These are phyloP conservation scores for Breviolum minutum DNA, from an alignment of 73 alveolate species.

Conservation along the genomic window DNA sequence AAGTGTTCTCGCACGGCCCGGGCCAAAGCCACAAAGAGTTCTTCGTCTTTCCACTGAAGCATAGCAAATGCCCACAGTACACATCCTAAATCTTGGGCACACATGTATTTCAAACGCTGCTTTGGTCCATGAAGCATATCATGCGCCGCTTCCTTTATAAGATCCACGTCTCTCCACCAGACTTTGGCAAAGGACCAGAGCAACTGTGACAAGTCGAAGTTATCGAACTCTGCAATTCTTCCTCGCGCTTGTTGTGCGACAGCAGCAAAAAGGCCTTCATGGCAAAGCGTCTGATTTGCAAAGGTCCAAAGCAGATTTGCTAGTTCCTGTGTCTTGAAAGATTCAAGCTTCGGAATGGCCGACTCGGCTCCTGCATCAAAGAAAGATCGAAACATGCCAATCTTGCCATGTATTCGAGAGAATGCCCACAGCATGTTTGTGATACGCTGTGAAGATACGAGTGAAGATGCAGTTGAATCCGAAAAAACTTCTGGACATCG, in stretches of 20 bases:
- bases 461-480: neutral
- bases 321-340: conserved; percentile 81
- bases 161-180: conserved; percentile 33
- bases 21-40: conserved; percentile 52
- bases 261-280: conserved; percentile 40
- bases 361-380: conserved; percentile 73
- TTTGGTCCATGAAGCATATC: conserved; percentile 59
- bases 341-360: conserved; percentile 28
- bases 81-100: conserved; percentile 77
- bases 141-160: conserved; percentile 46
- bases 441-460: conserved; percentile 22
- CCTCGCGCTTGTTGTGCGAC: conserved; percentile 64
- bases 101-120: conserved; percentile 53
- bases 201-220: conserved; percentile 67
- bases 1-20: conserved; percentile 66
- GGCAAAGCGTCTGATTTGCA: conserved; percentile 62
- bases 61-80: conserved; percentile 81
- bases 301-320: conserved; percentile 81
- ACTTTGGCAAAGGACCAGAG: conserved; percentile 89
- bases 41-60: conserved; percentile 65
- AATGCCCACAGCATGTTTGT: conserved; percentile 76
- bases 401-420: conserved; percentile 72
- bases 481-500: conserved; percentile 8
- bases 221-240: conserved; percentile 37
- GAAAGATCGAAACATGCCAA: conserved; percentile 81